Conservation (phyloP, 148 eudicot genomes). For the Pouteria glomerata region DNA sequence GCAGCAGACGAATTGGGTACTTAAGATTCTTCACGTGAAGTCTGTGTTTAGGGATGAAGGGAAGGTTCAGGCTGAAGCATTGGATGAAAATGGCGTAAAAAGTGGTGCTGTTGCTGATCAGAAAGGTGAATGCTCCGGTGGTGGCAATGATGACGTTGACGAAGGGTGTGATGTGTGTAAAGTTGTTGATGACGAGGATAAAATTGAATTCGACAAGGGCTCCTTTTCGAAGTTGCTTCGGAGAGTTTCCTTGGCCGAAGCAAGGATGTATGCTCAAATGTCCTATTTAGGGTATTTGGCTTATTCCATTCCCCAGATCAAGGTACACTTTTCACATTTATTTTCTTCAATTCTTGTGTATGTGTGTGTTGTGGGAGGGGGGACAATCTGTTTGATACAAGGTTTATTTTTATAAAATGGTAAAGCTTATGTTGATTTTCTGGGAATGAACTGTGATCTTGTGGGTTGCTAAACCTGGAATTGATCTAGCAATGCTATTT, state of each 20-base stretch:
- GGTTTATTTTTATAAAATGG: not conserved
- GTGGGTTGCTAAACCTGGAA: no score
- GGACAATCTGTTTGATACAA: constrained; percentile 3
- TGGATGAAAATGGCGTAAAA: constrained; percentile 22
- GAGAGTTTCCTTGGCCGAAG: constrained; percentile 73
- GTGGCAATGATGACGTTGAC: constrained; percentile 11
- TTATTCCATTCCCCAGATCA: constrained; percentile 72
- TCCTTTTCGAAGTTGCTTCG: constrained; percentile 66
- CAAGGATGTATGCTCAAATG: constrained; percentile 79
- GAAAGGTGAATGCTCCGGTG: constrained; percentile 9
- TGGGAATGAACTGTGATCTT: not conserved
- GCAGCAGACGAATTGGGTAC: constrained; percentile 66
- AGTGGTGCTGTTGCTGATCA: constrained; percentile 24
- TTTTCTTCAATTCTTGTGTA: not conserved
- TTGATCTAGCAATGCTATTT: no score
- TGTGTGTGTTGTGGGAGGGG: no score
- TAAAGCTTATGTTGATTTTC: not conserved
- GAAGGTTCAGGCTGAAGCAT: constrained; percentile 9
- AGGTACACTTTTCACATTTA: constrained; percentile 40
- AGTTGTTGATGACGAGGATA: constrained; percentile 36
- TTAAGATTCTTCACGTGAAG: constrained; percentile 65
- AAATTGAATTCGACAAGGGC: constrained; percentile 54
- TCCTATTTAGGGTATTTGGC: constrained; percentile 87
- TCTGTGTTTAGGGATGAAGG: constrained; percentile 45
- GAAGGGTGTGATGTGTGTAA: constrained; percentile 38